Evolutionary conservation across 2,329 filamentous ascomycete genomes (phyloP).

Genomic region (Talaromyces marneffei): DNA sequence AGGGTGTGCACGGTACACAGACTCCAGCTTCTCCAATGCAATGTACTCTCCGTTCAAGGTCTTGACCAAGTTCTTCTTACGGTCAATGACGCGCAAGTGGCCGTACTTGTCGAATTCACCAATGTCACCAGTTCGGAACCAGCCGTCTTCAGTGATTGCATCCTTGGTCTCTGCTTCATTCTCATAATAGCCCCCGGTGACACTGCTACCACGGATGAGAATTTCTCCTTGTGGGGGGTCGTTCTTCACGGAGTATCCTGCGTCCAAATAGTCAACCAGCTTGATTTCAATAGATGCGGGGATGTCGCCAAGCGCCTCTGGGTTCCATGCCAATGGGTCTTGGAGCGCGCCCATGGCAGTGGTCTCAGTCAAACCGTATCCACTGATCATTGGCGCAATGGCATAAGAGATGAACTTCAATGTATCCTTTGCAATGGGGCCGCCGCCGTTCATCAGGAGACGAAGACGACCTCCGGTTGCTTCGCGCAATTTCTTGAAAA

Average conservation of each 20-base stretch:
- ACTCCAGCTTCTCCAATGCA: constrained; percentile 91
- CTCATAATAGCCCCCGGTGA: constrained; percentile 74
- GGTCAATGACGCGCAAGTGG: constrained; percentile 82
- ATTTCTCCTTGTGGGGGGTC: constrained; percentile 86
- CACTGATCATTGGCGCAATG: constrained; percentile 87
- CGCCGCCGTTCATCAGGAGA: constrained; percentile 90
- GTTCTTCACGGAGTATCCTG: constrained; percentile 73
- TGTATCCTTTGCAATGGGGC: constrained; percentile 80
- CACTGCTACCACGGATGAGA: constrained; percentile 71
- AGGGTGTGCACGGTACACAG: constrained; percentile 75
- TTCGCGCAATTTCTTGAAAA: constrained; percentile 88
- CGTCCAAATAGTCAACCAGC: constrained; percentile 81
- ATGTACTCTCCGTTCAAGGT: constrained; percentile 94
- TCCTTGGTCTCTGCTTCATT: constrained; percentile 80
- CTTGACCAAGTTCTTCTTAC: constrained; percentile 98
- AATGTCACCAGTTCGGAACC: constrained; percentile 97
- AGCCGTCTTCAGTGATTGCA: constrained; percentile 73
- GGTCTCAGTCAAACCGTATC: constrained; percentile 94
- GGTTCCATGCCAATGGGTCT: constrained; percentile 78
- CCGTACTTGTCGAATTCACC: constrained; percentile 79
- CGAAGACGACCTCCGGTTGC: constrained; percentile 83
- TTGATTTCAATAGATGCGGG: constrained; percentile 78
- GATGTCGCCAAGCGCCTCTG: constrained; percentile 69
- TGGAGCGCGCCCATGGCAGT: constrained; percentile 55
- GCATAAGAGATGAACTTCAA: constrained; percentile 87